A percentile compares a stretch with the other conserved stretches of the same genome.
Evolutionary conservation across 768 basidiomycete species (phyloP).

Genomic region (Tulasnella sp.): DNA sequence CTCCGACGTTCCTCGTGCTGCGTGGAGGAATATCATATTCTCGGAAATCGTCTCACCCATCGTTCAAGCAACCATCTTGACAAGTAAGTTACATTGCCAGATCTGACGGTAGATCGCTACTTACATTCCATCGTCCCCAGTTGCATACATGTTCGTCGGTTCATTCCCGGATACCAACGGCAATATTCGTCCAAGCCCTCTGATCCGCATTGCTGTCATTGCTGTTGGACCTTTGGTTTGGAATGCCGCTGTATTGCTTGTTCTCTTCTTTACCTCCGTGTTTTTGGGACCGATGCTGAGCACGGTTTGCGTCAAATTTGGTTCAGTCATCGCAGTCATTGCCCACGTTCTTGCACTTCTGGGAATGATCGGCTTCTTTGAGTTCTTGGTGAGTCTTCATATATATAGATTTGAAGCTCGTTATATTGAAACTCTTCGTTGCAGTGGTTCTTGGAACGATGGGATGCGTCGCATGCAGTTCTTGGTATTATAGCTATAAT

Average conservation of each 20-base stretch:
- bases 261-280: slow-evolving; percentile 80
- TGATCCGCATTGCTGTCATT: slow-evolving; percentile 88
- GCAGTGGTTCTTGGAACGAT: slow-evolving; percentile 89
- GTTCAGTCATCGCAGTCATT: slow-evolving; percentile 80
- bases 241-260: slow-evolving; percentile 78
- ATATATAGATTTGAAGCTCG: slow-evolving; percentile 3
- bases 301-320: slow-evolving; percentile 74
- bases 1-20: slow-evolving; percentile 84
- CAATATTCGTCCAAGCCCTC: slow-evolving; percentile 57
- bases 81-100: slow-evolving; percentile 34
- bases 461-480: slow-evolving; percentile 85
- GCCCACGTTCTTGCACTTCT: slow-evolving; percentile 72
- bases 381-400: slow-evolving; percentile 63
- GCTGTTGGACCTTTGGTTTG: slow-evolving; percentile 90
- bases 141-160: slow-evolving; percentile 83
- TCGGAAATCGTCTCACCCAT: slow-evolving; percentile 80
- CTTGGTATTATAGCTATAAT: slow-evolving; percentile 87
- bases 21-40: slow-evolving; percentile 79
- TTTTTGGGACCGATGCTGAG: slow-evolving; percentile 88
- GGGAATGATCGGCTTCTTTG: slow-evolving; percentile 80
- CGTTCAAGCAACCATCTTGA: slow-evolving; percentile 72
- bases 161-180: slow-evolving; percentile 62
- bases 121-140: background rate
- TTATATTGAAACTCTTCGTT: slow-evolving; percentile 19
- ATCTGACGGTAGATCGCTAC: background rate